These are phyloP conservation scores for Cercophora sp. DNA, from an alignment of 495 filamentous ascomycete species.

Conservation along the genomic window DNA sequence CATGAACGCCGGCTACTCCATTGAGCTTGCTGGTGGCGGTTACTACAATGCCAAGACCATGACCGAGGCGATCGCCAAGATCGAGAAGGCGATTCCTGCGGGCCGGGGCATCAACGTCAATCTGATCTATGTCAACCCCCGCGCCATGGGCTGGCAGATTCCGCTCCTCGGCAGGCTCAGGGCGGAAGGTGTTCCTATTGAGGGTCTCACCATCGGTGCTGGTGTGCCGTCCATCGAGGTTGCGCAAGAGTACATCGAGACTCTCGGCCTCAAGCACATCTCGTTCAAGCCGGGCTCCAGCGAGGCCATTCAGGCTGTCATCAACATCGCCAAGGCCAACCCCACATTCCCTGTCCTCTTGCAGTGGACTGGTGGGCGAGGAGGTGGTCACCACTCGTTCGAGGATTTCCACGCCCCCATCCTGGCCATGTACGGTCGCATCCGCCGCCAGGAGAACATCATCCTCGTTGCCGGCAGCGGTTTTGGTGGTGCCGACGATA, in stretches of 20 bases:
- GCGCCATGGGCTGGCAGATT: slow-evolving; percentile 97
- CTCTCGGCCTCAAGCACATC: slow-evolving; percentile 91
- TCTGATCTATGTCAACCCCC: slow-evolving; percentile 93
- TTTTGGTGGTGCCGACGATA: slow-evolving; percentile 86
- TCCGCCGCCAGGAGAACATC: slow-evolving; percentile 77
- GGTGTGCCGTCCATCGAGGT: slow-evolving; percentile 93
- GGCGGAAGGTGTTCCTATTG: slow-evolving; percentile 84
- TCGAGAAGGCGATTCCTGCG: slow-evolving; percentile 80
- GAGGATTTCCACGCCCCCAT: slow-evolving; percentile 95
- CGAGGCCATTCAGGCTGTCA: slow-evolving; percentile 82
- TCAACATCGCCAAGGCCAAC: slow-evolving; percentile 90
- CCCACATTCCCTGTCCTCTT: slow-evolving; percentile 85
- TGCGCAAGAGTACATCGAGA: slow-evolving; percentile 89
- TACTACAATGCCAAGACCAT: slow-evolving; percentile 91
- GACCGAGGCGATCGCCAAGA: slow-evolving; percentile 84
- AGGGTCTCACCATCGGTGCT: slow-evolving; percentile 91
- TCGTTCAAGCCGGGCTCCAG: slow-evolving; percentile 91
- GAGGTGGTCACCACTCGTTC: slow-evolving; percentile 91
- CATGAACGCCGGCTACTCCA: slow-evolving; percentile 92
- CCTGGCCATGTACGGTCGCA: slow-evolving; percentile 82
- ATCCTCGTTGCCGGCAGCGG: slow-evolving; percentile 87
- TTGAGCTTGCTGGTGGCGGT: slow-evolving; percentile 86
- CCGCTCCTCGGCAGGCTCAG: slow-evolving; percentile 81
- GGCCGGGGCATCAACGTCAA: slow-evolving; percentile 93
- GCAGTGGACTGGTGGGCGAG: slow-evolving; percentile 93